Base-by-base conservation (phyloP, 106 monocot species). In the Chionographis japonica region DNA sequence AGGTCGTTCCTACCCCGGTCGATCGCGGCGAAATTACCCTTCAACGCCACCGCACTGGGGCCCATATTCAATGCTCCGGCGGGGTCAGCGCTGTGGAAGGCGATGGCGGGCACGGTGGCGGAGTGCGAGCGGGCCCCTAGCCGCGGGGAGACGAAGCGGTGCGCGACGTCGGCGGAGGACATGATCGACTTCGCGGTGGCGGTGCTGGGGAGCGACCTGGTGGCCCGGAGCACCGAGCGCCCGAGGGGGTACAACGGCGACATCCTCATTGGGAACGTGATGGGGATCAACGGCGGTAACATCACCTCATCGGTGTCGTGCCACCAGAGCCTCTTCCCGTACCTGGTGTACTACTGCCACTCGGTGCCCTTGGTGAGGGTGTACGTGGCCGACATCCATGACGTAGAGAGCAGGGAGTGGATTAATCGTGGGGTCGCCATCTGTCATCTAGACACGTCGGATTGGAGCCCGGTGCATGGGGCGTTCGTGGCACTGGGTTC, bases 291-390 rank as follows among this genome's bases (percentile, higher is more conserved):
- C 54, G 94, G 88, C 6, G 91, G 94, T 4, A 66, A 62, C 20
- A 77, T 88, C 13, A 95, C 94, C 27, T 54, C 60, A 37, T 83
- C 94, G 3, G 94, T 88, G 68, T 91, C 91, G 10, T 95, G 94
- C 63, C 94, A 95, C 74, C 94, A 95, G 86, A 91, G 94, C 69
- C 51, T 95, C 67, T 95, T 91, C 72, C 94, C 94, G 0, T 95
- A 84, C 77, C 60, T 88, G 67, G 79, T 88, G 13, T 91, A 95
- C 81, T 95, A 95, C 65, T 95, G 94, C 65, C 94, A 95, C 77
- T 83, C 88, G 6, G 94, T 95, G 16, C 94, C 94, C 3, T 73
- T 79, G 67, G 94, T 95, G 53, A 63, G 90, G 52, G 91, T 91
- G 2, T 95, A 95, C 76, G 83, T 83, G 68, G 85, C 81, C 0